A percentile compares a stretch with the other conserved stretches of the same genome.
phyloP scores from a whole-genome alignment of 1,284 basidiomycete genomes.

The Pseudozyma thailandica region DNA sequence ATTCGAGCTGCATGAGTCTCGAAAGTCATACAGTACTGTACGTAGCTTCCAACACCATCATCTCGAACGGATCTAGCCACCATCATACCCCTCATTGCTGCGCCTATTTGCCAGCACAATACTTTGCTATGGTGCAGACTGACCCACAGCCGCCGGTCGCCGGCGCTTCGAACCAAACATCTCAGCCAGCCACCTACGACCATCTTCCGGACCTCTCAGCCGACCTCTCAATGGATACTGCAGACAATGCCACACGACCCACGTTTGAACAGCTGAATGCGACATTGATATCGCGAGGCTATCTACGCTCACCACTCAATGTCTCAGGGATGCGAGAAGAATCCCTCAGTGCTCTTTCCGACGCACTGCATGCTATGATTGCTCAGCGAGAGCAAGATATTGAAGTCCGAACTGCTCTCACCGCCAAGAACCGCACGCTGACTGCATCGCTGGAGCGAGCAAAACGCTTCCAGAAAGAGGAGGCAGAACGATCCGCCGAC shows the following conservation, averaged over 20 bases:
- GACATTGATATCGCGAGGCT: constrained; percentile 51
- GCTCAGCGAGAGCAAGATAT: constrained; percentile 55
- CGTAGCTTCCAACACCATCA: neutral
- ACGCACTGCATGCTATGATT: constrained; percentile 53
- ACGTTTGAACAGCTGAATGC: constrained; percentile 57
- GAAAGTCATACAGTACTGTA: neutral
- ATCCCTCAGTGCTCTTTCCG: constrained; percentile 30
- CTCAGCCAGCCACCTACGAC: constrained; percentile 21
- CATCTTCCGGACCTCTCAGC: constrained; percentile 38
- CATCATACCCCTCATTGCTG: constrained; percentile 13
- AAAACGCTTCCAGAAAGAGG: constrained; percentile 44
- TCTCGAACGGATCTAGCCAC: constrained; percentile 3
- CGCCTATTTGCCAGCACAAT: neutral
- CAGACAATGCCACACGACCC: constrained; percentile 16
- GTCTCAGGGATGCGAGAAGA: constrained; percentile 28
- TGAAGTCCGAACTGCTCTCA: constrained; percentile 51
- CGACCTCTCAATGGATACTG: constrained; percentile 25
- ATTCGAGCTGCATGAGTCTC: constrained; percentile 3
- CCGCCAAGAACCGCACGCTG: constrained; percentile 45
- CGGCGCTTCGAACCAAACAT: neutral
- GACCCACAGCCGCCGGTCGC: neutral
- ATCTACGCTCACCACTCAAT: constrained; percentile 36
- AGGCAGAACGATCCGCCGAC: constrained; percentile 36
- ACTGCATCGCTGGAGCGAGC: constrained; percentile 42
- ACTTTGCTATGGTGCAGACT: constrained; percentile 3